Conservation (phyloP, 371 early-diverging fungal genomes). For the Lichtheimia hyalospora region DNA sequence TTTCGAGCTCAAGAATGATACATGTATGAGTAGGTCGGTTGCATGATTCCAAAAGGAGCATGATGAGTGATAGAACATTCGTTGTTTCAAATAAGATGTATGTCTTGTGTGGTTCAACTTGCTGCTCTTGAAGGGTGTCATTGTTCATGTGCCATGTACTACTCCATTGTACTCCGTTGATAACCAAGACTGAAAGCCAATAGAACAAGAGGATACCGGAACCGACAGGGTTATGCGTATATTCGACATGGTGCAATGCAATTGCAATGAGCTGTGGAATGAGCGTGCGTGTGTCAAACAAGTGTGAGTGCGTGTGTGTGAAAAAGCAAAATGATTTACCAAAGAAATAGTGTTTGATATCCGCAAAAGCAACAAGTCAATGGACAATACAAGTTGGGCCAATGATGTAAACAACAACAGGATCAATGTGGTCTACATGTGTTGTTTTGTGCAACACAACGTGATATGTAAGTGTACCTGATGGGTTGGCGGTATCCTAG, state of each 20-base stretch:
- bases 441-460: constrained; percentile 1
- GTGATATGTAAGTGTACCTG: background rate
- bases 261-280: constrained; percentile 49
- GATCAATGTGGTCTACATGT: constrained; percentile 24
- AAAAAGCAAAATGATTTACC: background rate
- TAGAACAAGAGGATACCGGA: constrained; percentile 75
- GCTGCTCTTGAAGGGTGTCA: no score
- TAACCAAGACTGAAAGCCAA: constrained; percentile 67
- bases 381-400: constrained; percentile 10
- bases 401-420: constrained; percentile 27
- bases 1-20: no score
- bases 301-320: background rate
- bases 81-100: constrained; percentile 22
- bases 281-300: background rate
- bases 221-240: constrained; percentile 60
- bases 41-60: constrained; percentile 7
- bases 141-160: constrained; percentile 39
- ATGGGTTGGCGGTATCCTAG: background rate
- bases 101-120: constrained; percentile 28
- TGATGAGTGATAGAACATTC: constrained; percentile 40
- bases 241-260: constrained; percentile 67
- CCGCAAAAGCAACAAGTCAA: constrained; percentile 13
- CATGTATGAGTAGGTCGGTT: background rate
- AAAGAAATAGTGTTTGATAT: constrained; percentile 33
- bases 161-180: constrained; percentile 55